phyloP scores from a whole-genome alignment of 371 early-diverging fungal species.

The Mortierella sp. region DNA sequence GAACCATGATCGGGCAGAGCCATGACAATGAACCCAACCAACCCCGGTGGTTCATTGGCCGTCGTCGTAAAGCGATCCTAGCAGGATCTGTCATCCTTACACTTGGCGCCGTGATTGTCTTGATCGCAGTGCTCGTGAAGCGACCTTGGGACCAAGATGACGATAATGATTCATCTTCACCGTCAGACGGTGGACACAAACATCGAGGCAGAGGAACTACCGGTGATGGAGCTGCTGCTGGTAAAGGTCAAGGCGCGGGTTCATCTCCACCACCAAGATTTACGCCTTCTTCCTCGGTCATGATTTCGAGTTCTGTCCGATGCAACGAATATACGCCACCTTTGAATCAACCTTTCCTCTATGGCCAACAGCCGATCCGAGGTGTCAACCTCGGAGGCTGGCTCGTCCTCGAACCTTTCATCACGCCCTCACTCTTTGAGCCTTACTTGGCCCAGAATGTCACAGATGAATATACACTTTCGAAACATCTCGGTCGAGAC shows the following conservation, averaged over 20 bases:
- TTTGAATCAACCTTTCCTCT: constrained; percentile 63
- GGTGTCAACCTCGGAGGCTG: constrained; percentile 82
- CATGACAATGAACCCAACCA: background rate
- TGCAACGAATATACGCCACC: constrained; percentile 60
- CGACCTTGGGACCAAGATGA: constrained; percentile 29
- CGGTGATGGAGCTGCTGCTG: background rate
- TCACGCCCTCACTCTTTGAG: constrained; percentile 78
- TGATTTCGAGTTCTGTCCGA: constrained; percentile 9
- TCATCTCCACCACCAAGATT: constrained; percentile 10
- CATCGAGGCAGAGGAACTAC: background rate
- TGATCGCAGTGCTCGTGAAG: constrained; percentile 20
- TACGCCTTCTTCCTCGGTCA: constrained; percentile 12
- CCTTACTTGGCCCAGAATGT: constrained; percentile 59
- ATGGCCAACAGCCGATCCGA: constrained; percentile 68
- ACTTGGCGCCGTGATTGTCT: constrained; percentile 6
- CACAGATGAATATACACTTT: constrained; percentile 76
- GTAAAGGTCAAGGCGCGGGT: background rate
- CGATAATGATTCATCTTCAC: background rate
- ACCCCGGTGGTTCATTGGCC: constrained; percentile 12
- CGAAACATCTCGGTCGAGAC: constrained; percentile 65
- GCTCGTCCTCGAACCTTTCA: constrained; percentile 80
- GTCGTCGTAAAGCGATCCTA: constrained; percentile 26
- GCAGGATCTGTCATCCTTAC: constrained; percentile 36
- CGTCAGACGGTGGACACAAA: background rate
- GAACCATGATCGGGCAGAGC: constrained; percentile 6